A percentile compares a stretch with the other conserved stretches of the same genome.
phyloP scores from a whole-genome alignment of 495 filamentous ascomycete species.

The Haplographium delicatum region DNA sequence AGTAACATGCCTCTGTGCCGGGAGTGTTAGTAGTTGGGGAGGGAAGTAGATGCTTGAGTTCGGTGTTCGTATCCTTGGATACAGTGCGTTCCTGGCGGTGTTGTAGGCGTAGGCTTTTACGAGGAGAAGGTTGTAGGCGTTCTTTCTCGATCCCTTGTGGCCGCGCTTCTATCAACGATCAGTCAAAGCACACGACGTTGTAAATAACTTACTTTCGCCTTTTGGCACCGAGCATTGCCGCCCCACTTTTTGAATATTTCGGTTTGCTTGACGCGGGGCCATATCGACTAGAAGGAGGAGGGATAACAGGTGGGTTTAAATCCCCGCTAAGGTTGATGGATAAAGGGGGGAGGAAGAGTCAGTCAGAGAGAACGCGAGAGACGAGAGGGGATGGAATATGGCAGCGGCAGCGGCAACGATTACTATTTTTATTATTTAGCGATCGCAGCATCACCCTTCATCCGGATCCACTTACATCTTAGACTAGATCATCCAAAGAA shows the following conservation, averaged over 20 bases:
- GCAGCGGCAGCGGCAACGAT: conserved; percentile 8
- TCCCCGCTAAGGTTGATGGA: conserved; percentile 13
- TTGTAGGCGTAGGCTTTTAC: conserved; percentile 20
- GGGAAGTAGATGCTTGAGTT: conserved; percentile 11
- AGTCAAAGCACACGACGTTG: conserved; percentile 11
- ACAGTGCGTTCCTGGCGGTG: conserved; percentile 16
- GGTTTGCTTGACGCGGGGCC: conserved; percentile 24
- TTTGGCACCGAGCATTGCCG: conserved; percentile 15
- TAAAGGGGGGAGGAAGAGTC: background rate
- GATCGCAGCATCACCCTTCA: conserved; percentile 8
- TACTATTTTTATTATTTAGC: conserved; percentile 9
- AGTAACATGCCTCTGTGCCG: conserved; percentile 24
- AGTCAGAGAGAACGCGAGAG: background rate
- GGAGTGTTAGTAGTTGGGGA: conserved; percentile 16
- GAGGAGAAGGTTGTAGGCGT: conserved; percentile 14
- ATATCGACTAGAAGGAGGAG: conserved; percentile 25
- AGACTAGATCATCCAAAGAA: conserved; percentile 7
- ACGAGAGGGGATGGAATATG: background rate
- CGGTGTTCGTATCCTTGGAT: conserved; percentile 15
- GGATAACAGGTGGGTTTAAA: conserved; percentile 21
- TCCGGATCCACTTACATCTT: conserved; percentile 12
- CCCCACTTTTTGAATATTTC: conserved; percentile 22
- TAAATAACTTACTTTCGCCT: conserved; percentile 14
- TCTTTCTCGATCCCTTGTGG: conserved; percentile 20
- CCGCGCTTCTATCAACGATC: conserved; percentile 14